phyloP scores from a whole-genome alignment of 306 rosid species.

The Hylodesmum podocarpum region DNA sequence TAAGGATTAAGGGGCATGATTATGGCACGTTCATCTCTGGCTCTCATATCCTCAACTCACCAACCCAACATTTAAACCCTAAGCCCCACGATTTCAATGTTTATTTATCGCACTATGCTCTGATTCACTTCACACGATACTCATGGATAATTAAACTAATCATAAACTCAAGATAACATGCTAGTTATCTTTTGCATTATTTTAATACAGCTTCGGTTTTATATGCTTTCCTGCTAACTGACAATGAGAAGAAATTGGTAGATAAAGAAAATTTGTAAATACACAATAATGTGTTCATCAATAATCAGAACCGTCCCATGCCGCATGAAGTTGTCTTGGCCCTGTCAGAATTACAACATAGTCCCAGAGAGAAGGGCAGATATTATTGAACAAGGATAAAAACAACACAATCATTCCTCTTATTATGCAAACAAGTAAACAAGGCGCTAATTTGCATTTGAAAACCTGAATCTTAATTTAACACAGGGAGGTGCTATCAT shows the following conservation, averaged over 20 bases:
- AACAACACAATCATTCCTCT: conserved; percentile 46
- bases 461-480: conserved; percentile 46
- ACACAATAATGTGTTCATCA: conserved; percentile 10
- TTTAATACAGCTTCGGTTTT: background rate
- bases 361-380: conserved; percentile 22
- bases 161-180: background rate
- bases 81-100: background rate
- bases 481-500: conserved; percentile 46
- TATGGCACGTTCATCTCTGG: background rate
- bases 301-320: background rate
- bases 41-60: background rate
- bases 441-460: conserved; percentile 43
- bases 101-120: background rate
- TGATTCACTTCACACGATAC: background rate
- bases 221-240: background rate
- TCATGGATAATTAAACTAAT: background rate
- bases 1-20: background rate
- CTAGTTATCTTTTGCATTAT: background rate
- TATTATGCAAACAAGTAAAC: conserved; percentile 31
- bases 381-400: conserved; percentile 47
- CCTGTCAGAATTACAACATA: conserved; percentile 15
- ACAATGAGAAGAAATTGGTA: background rate
- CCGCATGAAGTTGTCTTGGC: conserved; percentile 11
- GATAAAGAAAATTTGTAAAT: conserved; percentile 1
- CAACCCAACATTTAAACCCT: background rate